Evolutionary conservation across 2,329 filamentous ascomycete species (phyloP), one percentile per base, ranked within the genome.

Genomic region (Sclerotinia trifoliorum): DNA sequence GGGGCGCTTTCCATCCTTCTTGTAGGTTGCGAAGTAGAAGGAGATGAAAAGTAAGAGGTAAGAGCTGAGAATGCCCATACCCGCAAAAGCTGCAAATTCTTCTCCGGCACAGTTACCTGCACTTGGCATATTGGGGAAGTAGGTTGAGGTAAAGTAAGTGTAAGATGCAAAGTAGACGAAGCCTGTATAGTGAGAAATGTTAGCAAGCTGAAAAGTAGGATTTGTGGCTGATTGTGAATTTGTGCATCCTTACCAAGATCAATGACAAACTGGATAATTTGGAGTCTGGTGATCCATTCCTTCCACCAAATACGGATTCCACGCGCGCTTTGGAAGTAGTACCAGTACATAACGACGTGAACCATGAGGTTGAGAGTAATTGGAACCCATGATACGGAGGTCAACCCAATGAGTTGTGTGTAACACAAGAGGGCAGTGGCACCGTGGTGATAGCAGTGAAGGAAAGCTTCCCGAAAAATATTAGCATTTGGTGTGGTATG

Each of bases 291-390:
- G 79, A 98, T 96, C 90, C 94, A 98, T 83, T 97, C 93, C 90
- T 98, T 98, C 94, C 94, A 98, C 94, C 94, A 97, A 82, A 97
- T 95, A 77, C 90, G 90, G 80, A 98, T 88, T 75, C 95, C 95
- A 75, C 94, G 93, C 67, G 94, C 94, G 78, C 92, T 94, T 86
- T 98, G 94, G 90, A 98, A 98, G 88, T 98, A 98, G 89, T 98
- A 98, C 94, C 94, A 97, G 90, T 98, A 98, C 94, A 98, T 98
- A 79, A 97, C 91, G 69, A 98, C 94, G 83, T 98, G 94, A 67
- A 98, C 94, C 72, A 88, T 88, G 78, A 98, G 83, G 86, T 98
- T 98, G 76, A 98, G 88, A 66, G 88, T 90, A 79, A 98, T 98
- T 71, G 90, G 89, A 67, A 97, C 92, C 94, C 94, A 98, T 70